Conservation (phyloP, 176 grass and related monocot species). For the Lolium multiflorum region DNA sequence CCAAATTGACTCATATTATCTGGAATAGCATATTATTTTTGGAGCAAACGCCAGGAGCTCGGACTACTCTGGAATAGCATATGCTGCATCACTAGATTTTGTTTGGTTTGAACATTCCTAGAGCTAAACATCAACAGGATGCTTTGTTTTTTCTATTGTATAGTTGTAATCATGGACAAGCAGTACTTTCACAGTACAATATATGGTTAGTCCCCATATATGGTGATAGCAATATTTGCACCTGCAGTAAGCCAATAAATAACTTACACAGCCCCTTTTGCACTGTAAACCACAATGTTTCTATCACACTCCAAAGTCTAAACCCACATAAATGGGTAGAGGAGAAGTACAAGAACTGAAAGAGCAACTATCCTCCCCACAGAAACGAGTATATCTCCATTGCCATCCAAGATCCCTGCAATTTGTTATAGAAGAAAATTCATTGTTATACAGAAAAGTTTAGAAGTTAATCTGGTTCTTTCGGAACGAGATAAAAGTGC, state of each 20-base stretch:
- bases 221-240: background rate
- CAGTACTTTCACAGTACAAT: constrained; percentile 54
- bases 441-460: constrained; percentile 4
- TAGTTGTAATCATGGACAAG: background rate
- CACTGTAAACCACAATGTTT: constrained; percentile 57
- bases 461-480: background rate
- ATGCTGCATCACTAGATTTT: constrained; percentile 14
- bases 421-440: constrained; percentile 19
- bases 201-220: background rate
- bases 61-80: background rate
- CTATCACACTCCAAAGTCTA: constrained; percentile 80
- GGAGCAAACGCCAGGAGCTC: too few relatives aligned
- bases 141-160: background rate
- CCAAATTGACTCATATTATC: constrained; percentile 21
- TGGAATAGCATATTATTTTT: too few relatives aligned
- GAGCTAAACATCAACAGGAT: background rate
- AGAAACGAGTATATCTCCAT: constrained; percentile 88
- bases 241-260: too few relatives aligned
- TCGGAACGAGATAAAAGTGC: background rate
- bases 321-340: constrained; percentile 96
- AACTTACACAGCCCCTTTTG: constrained; percentile 39
- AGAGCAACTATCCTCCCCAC: constrained; percentile 86
- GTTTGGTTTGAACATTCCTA: background rate
- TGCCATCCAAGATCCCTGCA: constrained; percentile 95
- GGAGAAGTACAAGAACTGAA: constrained; percentile 85